A percentile compares a stretch with the other conserved stretches of the same genome.
Conservation (phyloP, 371 early-diverging fungal species). For the Mucor lusitanicus region DNA sequence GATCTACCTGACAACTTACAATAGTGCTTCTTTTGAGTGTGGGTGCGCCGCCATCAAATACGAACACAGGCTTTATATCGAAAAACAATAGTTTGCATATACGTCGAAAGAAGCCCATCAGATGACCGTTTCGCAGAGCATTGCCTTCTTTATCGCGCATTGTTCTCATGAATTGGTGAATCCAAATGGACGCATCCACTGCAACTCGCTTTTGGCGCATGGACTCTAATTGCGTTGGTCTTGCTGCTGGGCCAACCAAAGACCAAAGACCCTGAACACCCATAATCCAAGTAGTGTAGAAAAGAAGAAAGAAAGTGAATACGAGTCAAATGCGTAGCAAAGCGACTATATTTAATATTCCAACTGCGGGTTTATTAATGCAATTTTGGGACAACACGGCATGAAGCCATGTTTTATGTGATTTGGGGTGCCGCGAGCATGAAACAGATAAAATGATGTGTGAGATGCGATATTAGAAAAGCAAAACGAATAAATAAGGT, state of each 20-base stretch:
- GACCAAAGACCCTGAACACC: constrained; percentile 97
- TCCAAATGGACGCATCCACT: constrained; percentile 96
- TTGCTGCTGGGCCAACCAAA: constrained; percentile 80
- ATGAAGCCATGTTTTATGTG: background rate
- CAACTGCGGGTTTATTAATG: background rate
- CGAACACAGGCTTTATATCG: constrained; percentile 92
- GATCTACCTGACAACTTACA: constrained; percentile 39
- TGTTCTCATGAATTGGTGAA: constrained; percentile 93
- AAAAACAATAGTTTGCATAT: constrained; percentile 93
- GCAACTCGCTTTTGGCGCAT: constrained; percentile 77
- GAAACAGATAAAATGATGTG: background rate
- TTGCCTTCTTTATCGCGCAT: constrained; percentile 90
- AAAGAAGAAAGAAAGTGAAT: background rate
- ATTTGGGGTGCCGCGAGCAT: background rate
- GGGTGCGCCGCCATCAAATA: constrained; percentile 94
- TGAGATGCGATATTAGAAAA: background rate
- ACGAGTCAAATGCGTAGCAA: background rate
- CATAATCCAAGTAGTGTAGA: constrained; percentile 54
- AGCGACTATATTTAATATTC: background rate
- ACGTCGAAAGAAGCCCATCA: constrained; percentile 92
- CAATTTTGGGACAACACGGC: background rate
- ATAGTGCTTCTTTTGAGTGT: constrained; percentile 80
- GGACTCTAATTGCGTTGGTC: constrained; percentile 80
- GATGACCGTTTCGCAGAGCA: constrained; percentile 78
- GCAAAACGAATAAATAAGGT: background rate